Evolutionary conservation across 2,329 filamentous ascomycete genomes (phyloP).

Genomic region (Colletotrichum paranaense): DNA sequence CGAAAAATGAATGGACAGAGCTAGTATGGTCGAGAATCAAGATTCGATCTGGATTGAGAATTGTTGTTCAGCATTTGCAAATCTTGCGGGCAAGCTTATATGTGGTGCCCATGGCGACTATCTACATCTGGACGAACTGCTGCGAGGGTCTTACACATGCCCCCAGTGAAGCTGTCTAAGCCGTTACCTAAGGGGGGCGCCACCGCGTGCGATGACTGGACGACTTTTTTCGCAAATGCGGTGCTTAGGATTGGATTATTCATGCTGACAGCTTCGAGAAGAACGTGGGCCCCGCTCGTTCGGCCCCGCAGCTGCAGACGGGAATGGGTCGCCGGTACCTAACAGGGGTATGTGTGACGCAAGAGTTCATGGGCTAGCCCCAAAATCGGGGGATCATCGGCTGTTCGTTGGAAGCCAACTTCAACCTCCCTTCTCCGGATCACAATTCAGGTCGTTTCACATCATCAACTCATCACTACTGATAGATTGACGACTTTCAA

Average conservation of each 20-base stretch:
- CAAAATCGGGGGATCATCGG: not conserved
- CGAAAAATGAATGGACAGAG: not conserved
- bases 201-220: not conserved
- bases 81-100: constrained; percentile 21
- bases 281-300: not conserved
- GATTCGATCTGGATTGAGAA: constrained; percentile 2
- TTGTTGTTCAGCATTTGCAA: constrained; percentile 38
- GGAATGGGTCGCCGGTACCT: too few relatives aligned
- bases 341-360: not conserved
- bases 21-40: constrained; percentile 34
- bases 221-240: constrained; percentile 2
- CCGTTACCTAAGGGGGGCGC: constrained; percentile 23
- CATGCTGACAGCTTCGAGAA: constrained; percentile 34
- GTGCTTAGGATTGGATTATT: constrained; percentile 37
- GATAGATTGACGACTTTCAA: not conserved
- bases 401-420: not conserved
- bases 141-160: constrained; percentile 33
- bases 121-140: not conserved
- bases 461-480: not conserved
- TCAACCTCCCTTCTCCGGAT: not conserved
- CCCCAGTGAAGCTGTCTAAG: constrained; percentile 26
- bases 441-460: not conserved
- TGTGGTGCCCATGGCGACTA: not conserved
- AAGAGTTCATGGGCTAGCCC: constrained; percentile 1
- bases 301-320: not conserved